Base-by-base conservation (phyloP, 1,284 basidiomycete genomes). In the Neolentinus lepideus region DNA sequence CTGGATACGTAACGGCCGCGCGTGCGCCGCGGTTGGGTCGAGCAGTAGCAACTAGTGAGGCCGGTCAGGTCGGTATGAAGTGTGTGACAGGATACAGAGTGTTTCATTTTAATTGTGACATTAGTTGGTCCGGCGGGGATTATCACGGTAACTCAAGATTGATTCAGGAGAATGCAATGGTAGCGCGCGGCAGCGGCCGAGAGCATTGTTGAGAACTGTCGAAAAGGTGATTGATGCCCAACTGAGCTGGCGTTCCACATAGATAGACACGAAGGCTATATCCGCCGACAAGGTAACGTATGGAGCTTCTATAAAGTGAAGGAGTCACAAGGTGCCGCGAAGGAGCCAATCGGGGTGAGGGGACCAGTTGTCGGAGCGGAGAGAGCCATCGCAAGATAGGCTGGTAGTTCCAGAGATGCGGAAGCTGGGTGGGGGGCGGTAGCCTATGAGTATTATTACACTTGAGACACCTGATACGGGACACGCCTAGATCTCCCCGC, bases 111-210 rank as follows among this genome's bases (percentile, higher is more conserved):
- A 11, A 29, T 12, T 8, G 16, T n/a, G 47, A 11, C 11, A 26
- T 6, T 6, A 11, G 27, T 11, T 11, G 25, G 14, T n/a, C 47
- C 47, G 47, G 47, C 24, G 47, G 24, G 9, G 47, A 25, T 50
- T 50, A 50, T 50, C 47, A 25, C 47, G 47, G 47, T 50, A 50
- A 50, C 47, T 50, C 47, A 50, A 50, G 38, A 43, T 43, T 43
- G 38, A 43, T 43, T 43, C 29, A 43, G 38, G 38, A 43, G 38
- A 16, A 43, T 16, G 38, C 38, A 43, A 9, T 16, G 33, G 38
- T 21, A 43, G 38, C 16, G 16, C 38, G 16, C 38, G 38, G 16
- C 16, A 16, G 38, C 38, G 12, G 29, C 29, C 29, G 29, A 31
- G 12, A 12, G 29, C 38, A n/a, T 43, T 43, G 38, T 43, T 43